These are phyloP conservation scores for Phalaenopsis hybrid DNA, from an alignment of 116 monocot species.

Conservation along the genomic window DNA sequence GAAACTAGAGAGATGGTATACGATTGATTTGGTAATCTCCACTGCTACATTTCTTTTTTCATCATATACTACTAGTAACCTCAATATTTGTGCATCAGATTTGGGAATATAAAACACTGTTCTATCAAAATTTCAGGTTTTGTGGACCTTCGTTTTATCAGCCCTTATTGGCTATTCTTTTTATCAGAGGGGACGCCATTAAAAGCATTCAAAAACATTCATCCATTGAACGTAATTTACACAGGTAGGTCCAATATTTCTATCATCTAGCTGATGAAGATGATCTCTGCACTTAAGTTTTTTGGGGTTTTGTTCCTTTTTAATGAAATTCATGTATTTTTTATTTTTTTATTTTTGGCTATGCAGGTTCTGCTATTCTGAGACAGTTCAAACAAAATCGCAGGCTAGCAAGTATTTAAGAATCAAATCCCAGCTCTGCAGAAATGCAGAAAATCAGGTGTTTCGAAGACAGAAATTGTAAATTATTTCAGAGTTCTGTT, in stretches of 20 bases:
- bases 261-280: neutral
- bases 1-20: slow-evolving; percentile 82
- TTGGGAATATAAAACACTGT: neutral
- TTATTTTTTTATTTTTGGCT: neutral
- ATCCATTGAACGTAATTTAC: neutral
- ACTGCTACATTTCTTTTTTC: neutral
- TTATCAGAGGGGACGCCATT: slow-evolving; percentile 40
- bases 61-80: neutral
- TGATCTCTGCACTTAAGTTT: neutral
- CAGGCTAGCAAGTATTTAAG: neutral
- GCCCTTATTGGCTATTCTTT: slow-evolving; percentile 82
- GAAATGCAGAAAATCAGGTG: neutral
- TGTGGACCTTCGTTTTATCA: slow-evolving; percentile 85
- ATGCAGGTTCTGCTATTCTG: neutral
- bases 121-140: slow-evolving; percentile 34
- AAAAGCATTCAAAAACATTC: neutral
- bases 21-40: slow-evolving; percentile 64
- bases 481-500: neutral
- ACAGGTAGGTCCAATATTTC: neutral
- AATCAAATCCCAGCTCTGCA: neutral
- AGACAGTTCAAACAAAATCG: neutral
- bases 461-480: neutral
- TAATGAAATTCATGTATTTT: neutral
- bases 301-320: neutral
- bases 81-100: neutral